Base-by-base conservation (phyloP, 345 rosid species). In the Eucalyptus cloeziana region DNA sequence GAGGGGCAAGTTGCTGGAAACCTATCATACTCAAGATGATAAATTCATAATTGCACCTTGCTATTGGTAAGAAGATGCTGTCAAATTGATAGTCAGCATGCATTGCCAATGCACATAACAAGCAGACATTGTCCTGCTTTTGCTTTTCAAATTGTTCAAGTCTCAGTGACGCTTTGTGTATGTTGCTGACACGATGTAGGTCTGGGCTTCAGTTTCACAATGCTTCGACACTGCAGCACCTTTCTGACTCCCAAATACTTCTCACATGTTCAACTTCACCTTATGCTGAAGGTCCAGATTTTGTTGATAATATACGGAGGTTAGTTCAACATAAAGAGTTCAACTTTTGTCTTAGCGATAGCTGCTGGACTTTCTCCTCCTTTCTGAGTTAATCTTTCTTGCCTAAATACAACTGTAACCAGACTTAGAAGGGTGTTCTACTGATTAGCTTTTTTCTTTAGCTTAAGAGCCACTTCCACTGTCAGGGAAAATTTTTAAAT, bases 201-300 rank as follows among this genome's bases (percentile, higher is more conserved):
- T 95, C 94, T 16, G 14, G 51, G 44, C 89, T 86, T n/a, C 90
- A 90, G 37, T 50, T 88, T 43, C 90, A 30, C 47, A 16, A 52
- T 87, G 94, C 93, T 87, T 90, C 86, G 94, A 80, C 92, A 50
- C 86, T 93, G 87, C 91, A 87, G 89, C 87, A 90, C 52, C 92
- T 93, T 90, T 87, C 96, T 15, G 99, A 97, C 88, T 90, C 90
- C 86, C 95, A 96, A 80, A 92, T 97, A 86, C 96, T 97, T 44
- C 87, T 40, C 50, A 10, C 8, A 13, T 95, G 96, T 90, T 97
- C 99, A 51, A 95, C 98, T 86, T 96, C 99, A 86, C 99, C 98
- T 90, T 90, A 87, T 86, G 96, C 98, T 33, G 99, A 96, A 92
- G 95, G 94, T 86, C 96, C 96, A 69, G 98, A 97, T 89, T 97